Conservation (phyloP, 345 rosid genomes). For the Raphanus sativus region DNA sequence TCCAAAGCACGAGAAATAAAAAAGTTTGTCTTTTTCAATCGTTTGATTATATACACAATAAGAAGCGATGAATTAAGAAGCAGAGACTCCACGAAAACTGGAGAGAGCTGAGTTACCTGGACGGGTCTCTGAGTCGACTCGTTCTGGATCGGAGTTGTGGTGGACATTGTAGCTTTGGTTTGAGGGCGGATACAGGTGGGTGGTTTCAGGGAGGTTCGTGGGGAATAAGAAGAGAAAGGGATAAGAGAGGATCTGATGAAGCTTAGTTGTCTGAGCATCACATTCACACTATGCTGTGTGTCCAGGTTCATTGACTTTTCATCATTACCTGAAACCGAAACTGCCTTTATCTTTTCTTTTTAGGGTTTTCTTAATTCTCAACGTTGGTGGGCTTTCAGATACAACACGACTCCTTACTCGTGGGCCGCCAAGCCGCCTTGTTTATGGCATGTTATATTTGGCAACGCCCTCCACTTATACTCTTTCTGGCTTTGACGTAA, state of each 20-base stretch:
- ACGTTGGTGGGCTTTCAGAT: neutral
- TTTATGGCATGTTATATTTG: neutral
- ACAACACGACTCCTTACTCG: neutral
- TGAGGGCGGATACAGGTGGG: neutral
- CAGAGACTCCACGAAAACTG: neutral
- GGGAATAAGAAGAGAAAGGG: neutral
- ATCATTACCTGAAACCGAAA: neutral
- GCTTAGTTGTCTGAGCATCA: neutral
- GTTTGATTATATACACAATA: neutral
- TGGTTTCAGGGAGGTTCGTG: neutral
- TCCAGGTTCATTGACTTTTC: neutral
- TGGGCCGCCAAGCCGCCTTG: neutral
- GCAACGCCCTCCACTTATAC: conserved; percentile 1
- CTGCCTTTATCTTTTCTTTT: neutral
- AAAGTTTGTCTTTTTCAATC: neutral
- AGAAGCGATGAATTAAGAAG: conserved; percentile 2
- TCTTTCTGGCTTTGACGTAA: neutral
- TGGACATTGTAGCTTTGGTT: conserved; percentile 38
- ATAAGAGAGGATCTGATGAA: neutral
- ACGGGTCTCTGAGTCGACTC: conserved; percentile 42
- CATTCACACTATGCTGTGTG: neutral
- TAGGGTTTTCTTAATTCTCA: neutral
- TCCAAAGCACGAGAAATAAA: conserved; percentile 6
- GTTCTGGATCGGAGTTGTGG: conserved; percentile 23
- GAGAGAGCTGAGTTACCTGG: conserved; percentile 33